These are phyloP conservation scores for Eragrostis curvula DNA, from an alignment of 176 grass and related monocot genomes.

Conservation along the genomic window DNA sequence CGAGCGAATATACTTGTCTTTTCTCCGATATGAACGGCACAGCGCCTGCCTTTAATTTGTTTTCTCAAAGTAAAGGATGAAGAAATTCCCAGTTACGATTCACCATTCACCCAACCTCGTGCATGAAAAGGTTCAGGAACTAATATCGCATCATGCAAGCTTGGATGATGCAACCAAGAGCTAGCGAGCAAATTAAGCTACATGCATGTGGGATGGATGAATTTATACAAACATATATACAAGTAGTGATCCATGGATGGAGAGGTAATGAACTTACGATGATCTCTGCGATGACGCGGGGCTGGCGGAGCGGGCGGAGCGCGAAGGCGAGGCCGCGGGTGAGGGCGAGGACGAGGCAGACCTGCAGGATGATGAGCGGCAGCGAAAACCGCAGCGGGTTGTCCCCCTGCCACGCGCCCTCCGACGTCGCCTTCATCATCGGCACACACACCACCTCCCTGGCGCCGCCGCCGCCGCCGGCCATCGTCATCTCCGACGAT, in stretches of 20 bases:
- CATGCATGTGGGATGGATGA: no score
- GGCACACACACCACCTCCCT: not conserved
- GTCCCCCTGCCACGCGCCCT: constrained; percentile 55
- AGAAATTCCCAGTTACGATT: no score
- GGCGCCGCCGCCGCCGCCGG: no score
- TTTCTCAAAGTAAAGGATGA: no score
- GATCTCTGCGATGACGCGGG: constrained; percentile 68
- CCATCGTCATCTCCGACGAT: not conserved
- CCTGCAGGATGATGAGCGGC: constrained; percentile 65
- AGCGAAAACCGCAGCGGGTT: constrained; percentile 52
- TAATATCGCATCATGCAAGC: no score
- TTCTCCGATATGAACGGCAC: no score
- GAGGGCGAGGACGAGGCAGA: constrained; percentile 59
- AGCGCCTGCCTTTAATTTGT: no score
- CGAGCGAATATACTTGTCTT: no score
- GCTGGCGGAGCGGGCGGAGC: constrained; percentile 62
- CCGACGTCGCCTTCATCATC: constrained; percentile 55
- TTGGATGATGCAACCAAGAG: not conserved
- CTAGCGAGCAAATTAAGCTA: not conserved
- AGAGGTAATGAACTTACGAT: constrained; percentile 35
- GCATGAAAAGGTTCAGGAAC: no score
- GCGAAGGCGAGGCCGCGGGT: constrained; percentile 54
- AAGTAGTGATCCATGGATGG: no score
- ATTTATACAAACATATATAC: no score
- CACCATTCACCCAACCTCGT: no score